phyloP scores from a whole-genome alignment of 176 grass and related monocot genomes.

The Eremochloa ophiuroides region DNA sequence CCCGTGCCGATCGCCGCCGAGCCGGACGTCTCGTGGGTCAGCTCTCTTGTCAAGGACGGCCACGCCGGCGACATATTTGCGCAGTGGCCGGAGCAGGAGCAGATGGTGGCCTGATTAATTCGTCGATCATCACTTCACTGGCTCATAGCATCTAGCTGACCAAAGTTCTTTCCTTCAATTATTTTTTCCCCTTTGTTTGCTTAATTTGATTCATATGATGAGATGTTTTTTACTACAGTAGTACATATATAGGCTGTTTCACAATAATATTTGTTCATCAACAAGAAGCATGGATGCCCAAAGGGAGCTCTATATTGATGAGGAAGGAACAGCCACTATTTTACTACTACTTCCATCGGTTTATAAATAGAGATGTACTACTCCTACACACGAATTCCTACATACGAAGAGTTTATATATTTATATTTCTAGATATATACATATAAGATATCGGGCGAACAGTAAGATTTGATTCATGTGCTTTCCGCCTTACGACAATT shows the following conservation, averaged over 20 bases:
- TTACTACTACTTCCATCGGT: constrained; percentile 15
- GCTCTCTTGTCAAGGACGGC: constrained; percentile 71
- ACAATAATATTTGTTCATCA: constrained; percentile 40
- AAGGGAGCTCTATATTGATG: constrained; percentile 71
- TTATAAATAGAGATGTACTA: constrained; percentile 60
- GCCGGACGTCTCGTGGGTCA: constrained; percentile 64
- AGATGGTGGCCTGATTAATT: constrained; percentile 58
- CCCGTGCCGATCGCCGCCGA: constrained; percentile 6
- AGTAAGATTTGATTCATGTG: constrained; percentile 34
- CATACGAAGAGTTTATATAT: constrained; percentile 34
- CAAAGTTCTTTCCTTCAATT: constrained; percentile 92
- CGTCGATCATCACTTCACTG: neutral
- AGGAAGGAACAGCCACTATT: constrained; percentile 32
- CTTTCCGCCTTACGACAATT: neutral
- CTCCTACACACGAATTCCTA: constrained; percentile 42
- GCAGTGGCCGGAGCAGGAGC: constrained; percentile 84
- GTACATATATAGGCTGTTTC: constrained; percentile 55
- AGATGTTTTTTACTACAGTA: constrained; percentile 33
- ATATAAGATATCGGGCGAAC: neutral
- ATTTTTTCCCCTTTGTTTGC: constrained; percentile 54
- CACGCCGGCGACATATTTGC: constrained; percentile 65
- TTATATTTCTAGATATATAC: constrained; percentile 15
- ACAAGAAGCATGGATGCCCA: constrained; percentile 55
- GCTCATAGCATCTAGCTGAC: constrained; percentile 56
- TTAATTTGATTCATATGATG: constrained; percentile 68